Evolutionary conservation across 2,329 filamentous ascomycete species (phyloP), one percentile per base, ranked within the genome.

Genomic region (Phoma herbarum): DNA sequence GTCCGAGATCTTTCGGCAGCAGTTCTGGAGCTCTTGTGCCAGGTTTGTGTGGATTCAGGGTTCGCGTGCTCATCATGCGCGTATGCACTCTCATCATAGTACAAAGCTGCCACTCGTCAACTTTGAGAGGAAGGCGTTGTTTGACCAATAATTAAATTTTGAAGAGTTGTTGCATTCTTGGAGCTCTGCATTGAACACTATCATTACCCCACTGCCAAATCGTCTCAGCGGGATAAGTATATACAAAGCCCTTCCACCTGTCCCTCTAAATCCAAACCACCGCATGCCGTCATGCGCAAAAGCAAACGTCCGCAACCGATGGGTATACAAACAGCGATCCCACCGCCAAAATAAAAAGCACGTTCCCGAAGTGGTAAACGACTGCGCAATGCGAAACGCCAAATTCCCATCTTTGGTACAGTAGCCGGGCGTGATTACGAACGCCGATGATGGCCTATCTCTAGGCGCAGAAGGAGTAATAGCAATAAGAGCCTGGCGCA

Each of bases 261-360:
- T 35, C 20, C 16, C 7, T 39, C 49, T 26, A 53, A n/a, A 46
- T 59, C 31, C 56, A 53, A 33, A 49, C 49, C 48, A 56, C 48
- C 52, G 31, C 33, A 52, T 46, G 54, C 54, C 50, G 47, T 50
- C 41, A 55, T 59, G 52, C 59, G 63, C 58, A 57, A 64, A 62
- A 59, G 48, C 42, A 55, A 37, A 39, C 47, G 57, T 62, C 44
- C 68, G 57, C 71, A 67, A 63, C 59, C 64, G 60, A 68, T 67
- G 73, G 74, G 73, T 76, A 75, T 76, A 75, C 70, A 75, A 71
- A 63, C 63, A 63, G 54, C 46, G 62, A 56, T 56, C 67, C 63
- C 64, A 64, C 58, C 60, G 47, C 53, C 68, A 65, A 54, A 62
- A 12, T 16, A 55, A 42, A 44, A 49, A 59, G n/a, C 45, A 52